Conservation (phyloP, 2,329 filamentous ascomycete species). For the Arthrobotrys iridis region DNA sequence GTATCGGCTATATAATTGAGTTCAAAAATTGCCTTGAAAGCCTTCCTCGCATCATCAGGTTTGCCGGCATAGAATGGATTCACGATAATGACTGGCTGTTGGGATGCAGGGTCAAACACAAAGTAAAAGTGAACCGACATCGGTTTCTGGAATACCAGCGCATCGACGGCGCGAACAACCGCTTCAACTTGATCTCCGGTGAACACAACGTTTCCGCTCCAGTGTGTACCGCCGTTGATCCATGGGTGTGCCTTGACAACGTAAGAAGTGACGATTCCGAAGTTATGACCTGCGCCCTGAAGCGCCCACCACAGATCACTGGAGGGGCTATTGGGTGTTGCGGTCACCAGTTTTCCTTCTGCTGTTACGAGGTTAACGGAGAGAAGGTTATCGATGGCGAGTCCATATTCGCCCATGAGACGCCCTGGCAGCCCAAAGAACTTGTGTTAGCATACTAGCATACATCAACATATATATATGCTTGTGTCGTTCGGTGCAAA, state of each 20-base stretch:
- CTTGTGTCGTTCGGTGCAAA: too few species aligned
- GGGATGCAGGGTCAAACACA: slow-evolving; percentile 56
- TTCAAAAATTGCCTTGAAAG: slow-evolving; percentile 57
- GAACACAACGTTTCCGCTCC: slow-evolving; percentile 59
- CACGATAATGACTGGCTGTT: slow-evolving; percentile 55
- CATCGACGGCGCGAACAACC: slow-evolving; percentile 58
- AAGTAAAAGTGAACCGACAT: slow-evolving; percentile 58
- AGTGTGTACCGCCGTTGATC: slow-evolving; percentile 53
- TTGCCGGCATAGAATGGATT: slow-evolving; percentile 55
- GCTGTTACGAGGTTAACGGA: slow-evolving; percentile 63
- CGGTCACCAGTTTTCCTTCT: slow-evolving; percentile 60
- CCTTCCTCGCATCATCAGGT: slow-evolving; percentile 51
- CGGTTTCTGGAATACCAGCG: slow-evolving; percentile 51
- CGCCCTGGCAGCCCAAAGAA: slow-evolving; percentile 21
- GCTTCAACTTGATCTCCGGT: slow-evolving; percentile 57
- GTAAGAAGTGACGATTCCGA: slow-evolving; percentile 64
- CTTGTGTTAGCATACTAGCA: background rate
- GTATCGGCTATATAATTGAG: slow-evolving; percentile 55
- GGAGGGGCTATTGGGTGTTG: slow-evolving; percentile 55
- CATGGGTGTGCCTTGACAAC: slow-evolving; percentile 60
- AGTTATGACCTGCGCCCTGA: slow-evolving; percentile 63
- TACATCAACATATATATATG: background rate
- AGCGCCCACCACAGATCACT: slow-evolving; percentile 63
- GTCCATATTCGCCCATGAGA: slow-evolving; percentile 55
- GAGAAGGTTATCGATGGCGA: slow-evolving; percentile 62